Evolutionary conservation across 768 basidiomycete genomes (phyloP).

Genomic region (Tricholoma sp.): DNA sequence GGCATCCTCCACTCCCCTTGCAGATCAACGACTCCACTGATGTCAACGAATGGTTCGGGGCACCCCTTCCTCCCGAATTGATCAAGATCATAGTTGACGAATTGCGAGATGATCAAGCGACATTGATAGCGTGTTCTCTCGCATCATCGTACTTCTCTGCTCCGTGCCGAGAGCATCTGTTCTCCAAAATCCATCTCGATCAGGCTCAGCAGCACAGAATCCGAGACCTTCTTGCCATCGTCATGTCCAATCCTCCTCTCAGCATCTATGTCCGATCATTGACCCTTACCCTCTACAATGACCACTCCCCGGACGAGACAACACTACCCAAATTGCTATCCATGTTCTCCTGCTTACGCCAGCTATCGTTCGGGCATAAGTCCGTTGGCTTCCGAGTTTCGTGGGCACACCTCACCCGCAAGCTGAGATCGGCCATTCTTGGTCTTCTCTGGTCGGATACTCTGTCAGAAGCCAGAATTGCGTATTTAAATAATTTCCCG

Average conservation of each 20-base stretch:
- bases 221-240: not conserved
- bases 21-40: not conserved
- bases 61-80: not conserved
- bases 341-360: not conserved
- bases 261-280: not conserved
- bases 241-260: not conserved
- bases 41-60: not conserved
- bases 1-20: not conserved
- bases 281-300: not conserved
- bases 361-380: not conserved
- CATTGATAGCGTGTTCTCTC: not conserved
- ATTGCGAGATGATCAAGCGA: not conserved
- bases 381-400: not conserved
- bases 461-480: not conserved
- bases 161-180: not conserved
- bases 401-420: not conserved
- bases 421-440: not conserved
- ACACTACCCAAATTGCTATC: not conserved
- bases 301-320: not conserved
- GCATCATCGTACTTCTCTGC: not conserved
- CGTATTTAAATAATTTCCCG: not conserved
- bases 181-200: not conserved
- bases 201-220: not conserved
- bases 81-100: not conserved
- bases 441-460: not conserved